Evolutionary conservation across 331 rosid species (phyloP).

Genomic region (Stylosanthes scabra): DNA sequence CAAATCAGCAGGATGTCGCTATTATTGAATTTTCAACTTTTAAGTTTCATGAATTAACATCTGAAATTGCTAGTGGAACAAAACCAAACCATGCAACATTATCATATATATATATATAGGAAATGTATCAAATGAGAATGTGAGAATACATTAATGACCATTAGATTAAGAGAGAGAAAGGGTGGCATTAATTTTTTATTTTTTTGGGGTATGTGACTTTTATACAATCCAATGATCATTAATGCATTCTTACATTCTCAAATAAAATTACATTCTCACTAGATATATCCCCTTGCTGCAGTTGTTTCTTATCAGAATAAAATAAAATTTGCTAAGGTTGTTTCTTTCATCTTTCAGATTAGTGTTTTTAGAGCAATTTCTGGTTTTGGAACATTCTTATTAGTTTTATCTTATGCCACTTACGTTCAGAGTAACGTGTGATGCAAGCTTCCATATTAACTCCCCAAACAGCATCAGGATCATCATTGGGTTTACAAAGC

Average conservation of each 20-base stretch:
- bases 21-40: slow-evolving; percentile 37
- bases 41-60: slow-evolving; percentile 32
- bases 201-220: no score
- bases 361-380: background rate
- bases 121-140: no score
- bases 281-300: no score
- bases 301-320: background rate
- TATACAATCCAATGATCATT: no score
- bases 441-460: slow-evolving; percentile 87
- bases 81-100: slow-evolving; percentile 13
- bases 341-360: slow-evolving; percentile 26
- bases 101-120: background rate
- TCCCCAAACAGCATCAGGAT: slow-evolving; percentile 83
- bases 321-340: background rate
- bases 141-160: no score
- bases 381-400: slow-evolving; percentile 1
- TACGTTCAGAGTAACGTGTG: slow-evolving; percentile 71
- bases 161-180: no score
- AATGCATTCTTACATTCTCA: no score
- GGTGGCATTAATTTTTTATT: no score
- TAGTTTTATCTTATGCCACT: slow-evolving; percentile 41
- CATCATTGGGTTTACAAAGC: slow-evolving; percentile 74
- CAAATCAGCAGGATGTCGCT: slow-evolving; percentile 38
- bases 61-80: slow-evolving; percentile 17
- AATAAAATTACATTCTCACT: no score